These are phyloP conservation scores for Phytophthora hybrid DNA, from an alignment of 352 stramenopile genomes.

Conservation along the genomic window DNA sequence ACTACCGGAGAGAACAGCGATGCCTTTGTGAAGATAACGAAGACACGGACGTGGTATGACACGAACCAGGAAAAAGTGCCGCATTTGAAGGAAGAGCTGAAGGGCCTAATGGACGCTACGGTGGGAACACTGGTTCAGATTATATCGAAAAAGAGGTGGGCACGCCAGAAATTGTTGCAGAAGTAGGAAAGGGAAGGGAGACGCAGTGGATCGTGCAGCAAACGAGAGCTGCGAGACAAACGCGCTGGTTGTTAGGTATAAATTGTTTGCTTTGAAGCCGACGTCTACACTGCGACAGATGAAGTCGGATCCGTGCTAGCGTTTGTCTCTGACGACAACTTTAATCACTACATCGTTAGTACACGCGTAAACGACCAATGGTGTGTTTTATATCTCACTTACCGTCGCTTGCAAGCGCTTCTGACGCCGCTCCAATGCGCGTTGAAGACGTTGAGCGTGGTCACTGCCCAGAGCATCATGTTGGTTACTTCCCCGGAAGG, in stretches of 20 bases:
- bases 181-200: not conserved
- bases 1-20: not conserved
- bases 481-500: constrained; percentile 16
- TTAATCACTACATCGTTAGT: not conserved
- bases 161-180: not conserved
- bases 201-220: too few relatives aligned
- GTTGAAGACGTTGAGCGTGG: constrained; percentile 49
- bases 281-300: constrained; percentile 17
- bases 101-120: not conserved
- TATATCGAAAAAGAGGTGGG: not conserved
- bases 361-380: not conserved
- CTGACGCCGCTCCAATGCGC: constrained; percentile 52
- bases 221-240: too few relatives aligned
- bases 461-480: constrained; percentile 20
- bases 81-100: constrained; percentile 1
- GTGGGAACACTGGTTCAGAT: not conserved
- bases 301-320: constrained; percentile 15
- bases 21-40: constrained; percentile 21
- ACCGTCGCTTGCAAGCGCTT: constrained; percentile 61
- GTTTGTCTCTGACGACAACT: constrained; percentile 33
- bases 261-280: too few relatives aligned
- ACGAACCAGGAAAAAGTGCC: not conserved
- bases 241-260: too few relatives aligned
- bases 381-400: not conserved
- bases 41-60: constrained; percentile 24